Conservation (phyloP, 2,329 filamentous ascomycete species). For the Cyclaneusma minus region DNA sequence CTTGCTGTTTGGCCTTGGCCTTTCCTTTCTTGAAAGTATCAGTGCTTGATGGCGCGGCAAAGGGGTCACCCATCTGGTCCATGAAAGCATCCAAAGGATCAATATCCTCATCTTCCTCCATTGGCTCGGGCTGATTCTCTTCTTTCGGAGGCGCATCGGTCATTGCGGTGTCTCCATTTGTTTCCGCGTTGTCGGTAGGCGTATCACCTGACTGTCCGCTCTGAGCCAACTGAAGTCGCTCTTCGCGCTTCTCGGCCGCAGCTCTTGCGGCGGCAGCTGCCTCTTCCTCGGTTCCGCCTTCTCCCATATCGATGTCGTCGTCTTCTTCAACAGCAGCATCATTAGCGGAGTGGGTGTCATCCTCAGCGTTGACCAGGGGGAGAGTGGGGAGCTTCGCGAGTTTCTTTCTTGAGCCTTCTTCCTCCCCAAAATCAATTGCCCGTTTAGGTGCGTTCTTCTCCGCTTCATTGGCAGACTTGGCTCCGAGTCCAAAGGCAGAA, state of each 20-base stretch:
- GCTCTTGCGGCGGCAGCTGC: constrained; percentile 71
- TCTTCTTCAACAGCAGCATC: constrained; percentile 36
- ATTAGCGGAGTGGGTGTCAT: constrained; percentile 30
- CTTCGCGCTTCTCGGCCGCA: constrained; percentile 71
- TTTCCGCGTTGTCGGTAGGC: constrained; percentile 27
- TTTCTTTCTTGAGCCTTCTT: constrained; percentile 74
- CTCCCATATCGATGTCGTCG: constrained; percentile 59
- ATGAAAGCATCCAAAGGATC: constrained; percentile 98
- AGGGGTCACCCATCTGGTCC: constrained; percentile 40
- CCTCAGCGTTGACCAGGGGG: constrained; percentile 46
- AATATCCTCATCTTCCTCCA: constrained; percentile 50
- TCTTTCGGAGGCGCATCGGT: constrained; percentile 14
- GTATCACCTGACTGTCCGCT: constrained; percentile 27
- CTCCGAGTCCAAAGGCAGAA: constrained; percentile 67
- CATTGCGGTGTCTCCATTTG: constrained; percentile 17
- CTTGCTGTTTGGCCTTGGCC: constrained; percentile 36
- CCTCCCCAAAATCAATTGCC: constrained; percentile 74
- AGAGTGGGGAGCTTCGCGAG: constrained; percentile 78
- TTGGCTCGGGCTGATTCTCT: constrained; percentile 10
- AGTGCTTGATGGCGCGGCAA: constrained; percentile 23
- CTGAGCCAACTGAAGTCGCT: constrained; percentile 34
- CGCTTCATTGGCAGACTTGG: constrained; percentile 46
- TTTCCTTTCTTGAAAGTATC: constrained; percentile 14
- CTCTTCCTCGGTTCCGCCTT: constrained; percentile 75
- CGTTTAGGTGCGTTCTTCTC: constrained; percentile 56